Percentiles rank a stretch among this genome's conserved stretches.
These are phyloP conservation scores for Phaeosphaeriaceae sp. DNA, from an alignment of 2,329 filamentous ascomycete species.

Conservation along the genomic window DNA sequence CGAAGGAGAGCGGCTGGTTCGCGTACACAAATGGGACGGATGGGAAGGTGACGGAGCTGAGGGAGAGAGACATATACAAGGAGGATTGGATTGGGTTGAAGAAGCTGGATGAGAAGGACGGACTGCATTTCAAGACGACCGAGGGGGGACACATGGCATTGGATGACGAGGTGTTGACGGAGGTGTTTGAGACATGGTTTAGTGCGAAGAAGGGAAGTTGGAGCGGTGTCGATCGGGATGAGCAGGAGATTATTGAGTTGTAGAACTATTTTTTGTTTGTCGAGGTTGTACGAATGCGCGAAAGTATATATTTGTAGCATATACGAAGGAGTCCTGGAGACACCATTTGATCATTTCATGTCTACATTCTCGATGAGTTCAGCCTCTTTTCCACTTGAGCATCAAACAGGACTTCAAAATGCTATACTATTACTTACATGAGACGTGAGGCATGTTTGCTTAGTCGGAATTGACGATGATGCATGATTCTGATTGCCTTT, in stretches of 20 bases:
- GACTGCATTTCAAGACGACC: slow-evolving; percentile 74
- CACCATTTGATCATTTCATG: no score
- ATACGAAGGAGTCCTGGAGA: neutral
- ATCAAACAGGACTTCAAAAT: no score
- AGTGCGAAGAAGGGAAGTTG: slow-evolving; percentile 49
- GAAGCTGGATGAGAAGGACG: slow-evolving; percentile 78
- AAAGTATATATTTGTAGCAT: neutral
- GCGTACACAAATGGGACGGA: slow-evolving; percentile 73
- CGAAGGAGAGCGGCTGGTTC: slow-evolving; percentile 92
- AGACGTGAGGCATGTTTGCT: no score
- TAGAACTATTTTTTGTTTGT: slow-evolving; percentile 9
- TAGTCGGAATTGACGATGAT: no score
- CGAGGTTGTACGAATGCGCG: no score
- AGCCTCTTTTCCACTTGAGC: no score
- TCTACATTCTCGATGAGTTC: no score
- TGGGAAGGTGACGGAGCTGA: slow-evolving; percentile 69
- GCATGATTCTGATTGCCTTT: neutral
- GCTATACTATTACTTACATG: no score
- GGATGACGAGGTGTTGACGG: slow-evolving; percentile 67
- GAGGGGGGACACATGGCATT: slow-evolving; percentile 87
- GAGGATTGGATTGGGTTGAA: slow-evolving; percentile 94
- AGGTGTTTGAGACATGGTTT: slow-evolving; percentile 72
- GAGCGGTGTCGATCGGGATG: slow-evolving; percentile 4
- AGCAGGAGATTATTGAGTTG: slow-evolving; percentile 38
- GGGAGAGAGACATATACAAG: slow-evolving; percentile 75